Conservation (phyloP, 306 rosid genomes). For the Casuarina equisetifolia region DNA sequence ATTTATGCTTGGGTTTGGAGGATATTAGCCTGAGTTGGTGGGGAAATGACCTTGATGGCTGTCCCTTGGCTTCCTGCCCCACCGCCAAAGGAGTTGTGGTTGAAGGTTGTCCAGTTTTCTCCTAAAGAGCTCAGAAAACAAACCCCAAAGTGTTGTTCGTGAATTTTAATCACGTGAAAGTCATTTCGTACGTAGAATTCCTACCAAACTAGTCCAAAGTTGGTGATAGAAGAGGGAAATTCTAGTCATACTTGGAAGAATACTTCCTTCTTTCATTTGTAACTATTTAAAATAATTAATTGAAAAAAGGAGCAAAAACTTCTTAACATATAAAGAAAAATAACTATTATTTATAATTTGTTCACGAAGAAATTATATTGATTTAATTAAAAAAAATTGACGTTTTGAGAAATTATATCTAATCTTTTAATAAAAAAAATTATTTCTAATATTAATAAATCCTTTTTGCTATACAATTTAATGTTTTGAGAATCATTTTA, state of each 20-base stretch:
- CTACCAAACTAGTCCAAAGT: background rate
- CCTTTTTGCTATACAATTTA: too few relatives aligned
- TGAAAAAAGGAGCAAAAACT: too few relatives aligned
- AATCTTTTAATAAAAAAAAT: too few relatives aligned
- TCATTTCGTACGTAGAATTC: background rate
- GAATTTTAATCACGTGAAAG: background rate
- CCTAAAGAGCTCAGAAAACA: background rate
- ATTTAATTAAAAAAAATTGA: too few relatives aligned
- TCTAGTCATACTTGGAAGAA: background rate
- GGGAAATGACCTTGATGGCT: constrained; percentile 86
- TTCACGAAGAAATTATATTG: too few relatives aligned
- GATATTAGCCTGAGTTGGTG: constrained; percentile 63
- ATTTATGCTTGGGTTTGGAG: constrained; percentile 61
- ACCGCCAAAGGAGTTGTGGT: constrained; percentile 47
- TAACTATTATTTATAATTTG: too few relatives aligned
- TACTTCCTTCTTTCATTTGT: background rate
- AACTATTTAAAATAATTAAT: too few relatives aligned
- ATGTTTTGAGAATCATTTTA: too few relatives aligned
- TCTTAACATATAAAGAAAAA: too few relatives aligned
- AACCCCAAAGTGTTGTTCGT: background rate
- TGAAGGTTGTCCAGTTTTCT: constrained; percentile 59
- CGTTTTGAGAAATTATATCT: too few relatives aligned
- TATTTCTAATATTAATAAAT: too few relatives aligned
- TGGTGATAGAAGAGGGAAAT: background rate
- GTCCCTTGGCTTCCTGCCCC: constrained; percentile 78